A percentile compares a stretch with the other conserved stretches of the same genome.
These are phyloP conservation scores for Pseudophaeomoniella oleicola DNA, from an alignment of 2,329 filamentous ascomycete species.

Conservation along the genomic window DNA sequence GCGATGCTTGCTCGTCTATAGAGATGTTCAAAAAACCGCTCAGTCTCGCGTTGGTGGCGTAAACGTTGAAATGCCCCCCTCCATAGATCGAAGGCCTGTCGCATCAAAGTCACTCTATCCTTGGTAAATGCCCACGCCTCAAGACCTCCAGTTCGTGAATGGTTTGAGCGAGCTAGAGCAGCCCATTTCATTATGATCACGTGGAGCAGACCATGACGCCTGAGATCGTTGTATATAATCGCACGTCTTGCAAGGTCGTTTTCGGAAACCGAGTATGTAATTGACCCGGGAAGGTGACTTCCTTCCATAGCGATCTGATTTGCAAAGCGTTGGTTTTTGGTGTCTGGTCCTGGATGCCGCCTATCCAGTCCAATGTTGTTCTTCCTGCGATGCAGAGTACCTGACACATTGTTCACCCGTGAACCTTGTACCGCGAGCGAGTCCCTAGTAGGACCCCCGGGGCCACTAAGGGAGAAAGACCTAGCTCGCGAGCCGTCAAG, in stretches of 20 bases:
- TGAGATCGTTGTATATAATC: conserved; percentile 30
- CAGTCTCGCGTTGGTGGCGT: conserved; percentile 29
- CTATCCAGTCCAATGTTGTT: background rate
- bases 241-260: conserved; percentile 34
- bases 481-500: conserved; percentile 14
- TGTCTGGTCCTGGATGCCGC: background rate
- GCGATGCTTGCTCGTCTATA: conserved; percentile 48
- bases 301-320: background rate
- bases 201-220: conserved; percentile 22
- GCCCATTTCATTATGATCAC: conserved; percentile 10
- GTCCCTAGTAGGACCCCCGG: background rate
- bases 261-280: too few species aligned
- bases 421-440: background rate
- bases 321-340: background rate
- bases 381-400: background rate
- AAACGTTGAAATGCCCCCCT: conserved; percentile 23
- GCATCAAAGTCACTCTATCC: conserved; percentile 36
- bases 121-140: conserved; percentile 30
- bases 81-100: conserved; percentile 39
- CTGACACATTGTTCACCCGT: background rate
- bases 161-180: background rate
- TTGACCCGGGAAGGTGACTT: background rate
- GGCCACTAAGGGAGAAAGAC: background rate
- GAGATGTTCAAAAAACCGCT: conserved; percentile 39
- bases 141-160: conserved; percentile 18